Base-by-base conservation (phyloP, 2,329 filamentous ascomycete species). In the Chaetomium strumarium region DNA sequence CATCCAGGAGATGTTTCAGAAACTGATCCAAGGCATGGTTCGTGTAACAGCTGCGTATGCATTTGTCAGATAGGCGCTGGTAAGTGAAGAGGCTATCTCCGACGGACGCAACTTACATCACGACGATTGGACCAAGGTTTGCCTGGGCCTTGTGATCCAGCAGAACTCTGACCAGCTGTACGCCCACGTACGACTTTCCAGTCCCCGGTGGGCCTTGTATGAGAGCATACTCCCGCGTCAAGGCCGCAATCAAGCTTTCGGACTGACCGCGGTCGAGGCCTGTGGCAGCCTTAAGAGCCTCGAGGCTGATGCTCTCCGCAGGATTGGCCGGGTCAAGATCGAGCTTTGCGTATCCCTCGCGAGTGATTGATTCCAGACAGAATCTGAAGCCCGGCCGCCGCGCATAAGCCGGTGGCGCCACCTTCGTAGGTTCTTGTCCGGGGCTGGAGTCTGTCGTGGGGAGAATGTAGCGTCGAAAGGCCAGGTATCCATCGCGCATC, bases 181-280 rank as follows among this genome's bases (percentile, higher is more conserved):
- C 72, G 2, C 83, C 84, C 0, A 77, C 73, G 57, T 77, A 86
- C 4, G 73, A 78, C 62, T 88, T 88, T 0, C 85, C 85, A 0
- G 85, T 88, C 0, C 85, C 85, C 0, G 85, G 85, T 0, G 85
- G 85, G 0, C 85, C 85, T 67, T 88, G 84, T 11, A 87, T 84
- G 5, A 87, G 69, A 1, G 80, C 76, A 9, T 86, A 64, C 33
- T 74, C 72, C 1, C 74, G 71, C 0, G 69, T 72, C 0, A 88
- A 65, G 2, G 79, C 73, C 16, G 74, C 67, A 0, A 84, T 57
- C 0, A 86, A 64, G 1, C 81, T 80, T 4, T 58, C 53, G 5
- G 75, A 74, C 54, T 81, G 76, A 0, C 72, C 74, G 1, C 60
- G 51, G 56, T 87, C 83, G 0, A 88, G 72, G 1, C 53, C 53